These are phyloP conservation scores for Botryotinia narcissicola DNA, from an alignment of 2,329 filamentous ascomycete genomes.

Conservation along the genomic window DNA sequence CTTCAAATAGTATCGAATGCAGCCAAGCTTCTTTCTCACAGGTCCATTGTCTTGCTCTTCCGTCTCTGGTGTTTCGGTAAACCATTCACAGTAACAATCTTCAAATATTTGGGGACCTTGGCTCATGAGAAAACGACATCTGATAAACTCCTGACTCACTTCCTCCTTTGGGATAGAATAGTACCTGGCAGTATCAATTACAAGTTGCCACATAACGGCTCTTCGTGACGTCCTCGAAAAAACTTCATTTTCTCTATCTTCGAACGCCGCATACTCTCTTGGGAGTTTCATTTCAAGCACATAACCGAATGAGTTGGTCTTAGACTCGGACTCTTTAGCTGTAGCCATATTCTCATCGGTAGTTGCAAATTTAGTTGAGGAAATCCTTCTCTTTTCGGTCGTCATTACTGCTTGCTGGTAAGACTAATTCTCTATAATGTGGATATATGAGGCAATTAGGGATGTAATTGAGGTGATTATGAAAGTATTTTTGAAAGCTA, in stretches of 20 bases:
- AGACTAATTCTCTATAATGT: not conserved
- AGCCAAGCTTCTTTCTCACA: not conserved
- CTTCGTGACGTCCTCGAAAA: accelerated
- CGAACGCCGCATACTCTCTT: not conserved
- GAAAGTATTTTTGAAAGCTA: no score
- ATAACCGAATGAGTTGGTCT: not conserved
- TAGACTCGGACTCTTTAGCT: not conserved
- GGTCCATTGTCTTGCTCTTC: not conserved
- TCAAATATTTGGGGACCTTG: not conserved
- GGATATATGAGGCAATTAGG: not conserved
- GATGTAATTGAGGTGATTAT: not conserved
- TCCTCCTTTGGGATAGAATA: not conserved
- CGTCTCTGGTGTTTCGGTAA: not conserved
- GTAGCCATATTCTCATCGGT: not conserved
- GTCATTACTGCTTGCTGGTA: not conserved
- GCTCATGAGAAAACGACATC: not conserved
- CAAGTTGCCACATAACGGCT: accelerated
- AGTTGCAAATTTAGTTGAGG: not conserved
- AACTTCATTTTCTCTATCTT: not conserved
- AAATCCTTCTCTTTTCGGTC: not conserved
- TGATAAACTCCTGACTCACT: not conserved
- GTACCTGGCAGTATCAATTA: not conserved
- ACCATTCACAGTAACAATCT: not conserved
- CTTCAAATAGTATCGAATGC: not conserved
- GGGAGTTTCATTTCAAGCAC: not conserved